Conservation (phyloP, 257 asterid species). For the Verbascum thapsus region DNA sequence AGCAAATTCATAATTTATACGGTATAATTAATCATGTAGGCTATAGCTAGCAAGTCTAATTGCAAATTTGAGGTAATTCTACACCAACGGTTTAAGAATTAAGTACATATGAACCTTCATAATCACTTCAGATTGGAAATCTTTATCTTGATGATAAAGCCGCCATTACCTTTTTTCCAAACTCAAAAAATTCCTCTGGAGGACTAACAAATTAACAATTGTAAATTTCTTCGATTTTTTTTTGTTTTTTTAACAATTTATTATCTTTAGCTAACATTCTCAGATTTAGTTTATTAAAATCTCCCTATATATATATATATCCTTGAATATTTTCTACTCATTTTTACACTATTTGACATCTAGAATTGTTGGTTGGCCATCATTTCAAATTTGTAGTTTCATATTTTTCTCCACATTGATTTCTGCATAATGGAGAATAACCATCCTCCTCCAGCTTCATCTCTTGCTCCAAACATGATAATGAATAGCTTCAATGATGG, state of each 20-base stretch:
- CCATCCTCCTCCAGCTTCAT: constrained; percentile 17
- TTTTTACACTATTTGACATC: constrained; percentile 3
- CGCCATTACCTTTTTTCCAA: constrained; percentile 33
- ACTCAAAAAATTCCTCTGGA: constrained; percentile 27
- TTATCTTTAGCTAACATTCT: neutral
- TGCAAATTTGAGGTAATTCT: no score
- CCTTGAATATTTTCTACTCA: neutral
- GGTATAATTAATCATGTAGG: no score
- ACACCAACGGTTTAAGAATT: no score
- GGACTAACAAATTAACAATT: constrained; percentile 13
- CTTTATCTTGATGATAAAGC: constrained; percentile 22
- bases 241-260: neutral
- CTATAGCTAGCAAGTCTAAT: no score
- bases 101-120: no score
- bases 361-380: constrained; percentile 11
- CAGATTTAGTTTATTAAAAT: neutral
- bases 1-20: no score
- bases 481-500: constrained; percentile 2
- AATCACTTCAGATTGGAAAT: neutral
- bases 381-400: neutral
- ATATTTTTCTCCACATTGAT: constrained; percentile 4
- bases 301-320: constrained; percentile 9
- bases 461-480: constrained; percentile 17
- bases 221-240: no score
- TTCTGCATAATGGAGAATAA: constrained; percentile 13